Base-by-base conservation (phyloP, 1,139 yeast species). In the Kodamaea alishanica region DNA sequence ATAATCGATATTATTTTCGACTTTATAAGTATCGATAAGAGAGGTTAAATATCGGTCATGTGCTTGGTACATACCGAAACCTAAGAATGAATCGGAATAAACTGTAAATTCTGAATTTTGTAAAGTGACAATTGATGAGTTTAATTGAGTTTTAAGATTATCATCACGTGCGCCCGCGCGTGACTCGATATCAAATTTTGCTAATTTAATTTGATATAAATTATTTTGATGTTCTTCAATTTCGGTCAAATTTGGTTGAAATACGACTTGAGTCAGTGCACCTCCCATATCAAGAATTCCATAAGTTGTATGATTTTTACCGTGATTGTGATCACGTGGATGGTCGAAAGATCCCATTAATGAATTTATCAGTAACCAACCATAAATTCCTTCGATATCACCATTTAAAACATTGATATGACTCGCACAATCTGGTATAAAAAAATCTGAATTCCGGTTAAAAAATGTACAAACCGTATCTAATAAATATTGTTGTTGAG, bases 221-320 rank as follows among this genome's bases (percentile, higher is more conserved):
- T 75, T 77, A 40, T 79, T 78, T 38, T 66, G 57, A 49, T 81
- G 84, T 40, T 76, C 77, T 6, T 59, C 63, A 9, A 68, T 63
- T 46, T 81, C 86, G 0, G 82, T 67, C 12, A 62, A 43, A 50
- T 77, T 76, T 0, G 95, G 94, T 48, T 79, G 84, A 56, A 84
- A 86, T 1, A 88, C 86, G 28, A 87, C 78, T 55, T 87, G 95
- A 0, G 95, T 82, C 1, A 92, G 83, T 0, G 94, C 94, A 0
- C 95, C 95, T 4, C 95, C 95, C 89, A 87, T 82, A 48, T 86
- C 95, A 44, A 87, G 59, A 28, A 86, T 68, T 2, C 95, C 95
- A 50, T 77, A 84, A 0, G 94, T 79, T 23, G 74, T 64, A 45
- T 77, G 81, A 39, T 67, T 65, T 39, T 72, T 69, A 2, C 79